Evolutionary conservation across 2,329 filamentous ascomycete species (phyloP), one percentile per base, ranked within the genome.

Genomic region (Aspergillus ruber): DNA sequence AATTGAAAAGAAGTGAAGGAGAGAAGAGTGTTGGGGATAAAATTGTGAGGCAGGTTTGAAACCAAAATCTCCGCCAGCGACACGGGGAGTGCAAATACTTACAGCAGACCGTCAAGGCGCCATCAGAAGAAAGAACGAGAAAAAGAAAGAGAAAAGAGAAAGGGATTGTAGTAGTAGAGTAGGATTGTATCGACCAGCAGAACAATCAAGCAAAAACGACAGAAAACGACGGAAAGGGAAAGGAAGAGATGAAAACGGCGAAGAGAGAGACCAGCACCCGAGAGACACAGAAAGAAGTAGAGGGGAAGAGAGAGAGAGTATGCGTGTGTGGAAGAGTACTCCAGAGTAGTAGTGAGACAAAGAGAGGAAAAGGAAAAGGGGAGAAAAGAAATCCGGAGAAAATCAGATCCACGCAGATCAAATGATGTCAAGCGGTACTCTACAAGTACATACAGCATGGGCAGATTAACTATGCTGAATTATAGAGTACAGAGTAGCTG

Each of bases 41-140:
- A 36, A 39, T 39, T 8, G 36, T 21, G 17, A 39, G 36, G 18
- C 36, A 12, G 17, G 36, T 17, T 36, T 39, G 36, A 21, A 39
- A 39, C 36, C 33, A 36, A 18, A 36, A 36, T 36, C n/a, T 36
- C n/a, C 33, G 9, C n/a, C 17, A 36, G 33, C 33, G 17, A 36
- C 33, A 36, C n/a, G 13, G 33, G 32, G 51, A 54, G 47, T 12
- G 25, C 25, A 29, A 10, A 50, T 48, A 63, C 62, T 51, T 64
- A 65, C 62, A 54, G 54, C 42, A 45, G 45, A 51, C 48, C 53
- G 54, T 63, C 52, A 60, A 49, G 59, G 50, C 60, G 63, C 63
- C 63, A 66, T 66, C 54, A 56, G 58, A 59, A 18, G 43, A 44
- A 43, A 32, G n/a, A 27, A 46, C 33, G 41, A n/a, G 29, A 23